Evolutionary conservation across 148 eudicot species (phyloP).

Genomic region (Mesembryanthemum crystallinum): DNA sequence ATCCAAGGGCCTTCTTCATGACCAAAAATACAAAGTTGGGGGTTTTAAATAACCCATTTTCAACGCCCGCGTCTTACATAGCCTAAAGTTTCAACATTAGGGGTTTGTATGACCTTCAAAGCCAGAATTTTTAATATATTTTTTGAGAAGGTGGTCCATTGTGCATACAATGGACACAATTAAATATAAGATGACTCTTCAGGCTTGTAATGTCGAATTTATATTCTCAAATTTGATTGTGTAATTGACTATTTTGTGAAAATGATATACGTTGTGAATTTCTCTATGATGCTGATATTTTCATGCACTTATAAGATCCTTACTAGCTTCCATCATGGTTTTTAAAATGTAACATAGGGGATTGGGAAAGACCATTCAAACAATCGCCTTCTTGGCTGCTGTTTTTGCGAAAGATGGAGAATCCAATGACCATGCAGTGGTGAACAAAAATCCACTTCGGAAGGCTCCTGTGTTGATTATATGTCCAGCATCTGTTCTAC

Average conservation of each 20-base stretch:
- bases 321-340: constrained; percentile 15
- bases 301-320: constrained; percentile 2
- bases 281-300: background rate
- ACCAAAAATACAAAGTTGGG: too few relatives aligned
- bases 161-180: too few relatives aligned
- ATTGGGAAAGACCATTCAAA: constrained; percentile 93
- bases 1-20: too few relatives aligned
- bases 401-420: constrained; percentile 79
- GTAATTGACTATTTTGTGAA: background rate
- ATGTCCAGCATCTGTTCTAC: constrained; percentile 86
- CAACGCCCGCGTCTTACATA: too few relatives aligned
- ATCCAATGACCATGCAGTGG: constrained; percentile 20
- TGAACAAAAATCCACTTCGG: constrained; percentile 26
- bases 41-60: too few relatives aligned
- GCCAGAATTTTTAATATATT: too few relatives aligned
- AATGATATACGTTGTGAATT: background rate
- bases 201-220: background rate
- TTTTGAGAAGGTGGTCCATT: too few relatives aligned
- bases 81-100: too few relatives aligned
- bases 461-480: constrained; percentile 75
- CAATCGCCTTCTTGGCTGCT: constrained; percentile 96
- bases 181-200: background rate
- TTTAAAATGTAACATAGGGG: constrained; percentile 55
- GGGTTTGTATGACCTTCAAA: too few relatives aligned
- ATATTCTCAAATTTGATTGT: background rate